phyloP scores from a whole-genome alignment of 768 basidiomycete genomes.

The Nidularia sp. region DNA sequence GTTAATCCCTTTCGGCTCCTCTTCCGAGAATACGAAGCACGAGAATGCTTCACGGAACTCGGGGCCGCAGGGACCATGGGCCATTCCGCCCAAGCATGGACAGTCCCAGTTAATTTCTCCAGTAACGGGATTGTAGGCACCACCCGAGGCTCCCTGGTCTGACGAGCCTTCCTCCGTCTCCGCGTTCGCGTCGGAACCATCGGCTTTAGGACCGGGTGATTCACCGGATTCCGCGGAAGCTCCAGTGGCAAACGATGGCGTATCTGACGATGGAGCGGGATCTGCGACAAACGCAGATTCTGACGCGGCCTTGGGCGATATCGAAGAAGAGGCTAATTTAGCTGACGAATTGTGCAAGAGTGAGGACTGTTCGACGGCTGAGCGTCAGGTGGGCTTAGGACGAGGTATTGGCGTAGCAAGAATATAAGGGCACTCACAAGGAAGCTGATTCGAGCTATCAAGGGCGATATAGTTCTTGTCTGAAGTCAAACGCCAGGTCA shows the following conservation, averaged over 20 bases:
- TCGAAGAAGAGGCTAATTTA: constrained; percentile 8
- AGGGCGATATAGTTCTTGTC: constrained; percentile 39
- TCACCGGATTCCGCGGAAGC: neutral
- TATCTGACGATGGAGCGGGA: constrained; percentile 8
- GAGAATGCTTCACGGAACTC: constrained; percentile 95
- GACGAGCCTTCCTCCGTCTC: constrained; percentile 10
- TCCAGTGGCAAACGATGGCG: neutral
- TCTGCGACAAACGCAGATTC: constrained; percentile 7
- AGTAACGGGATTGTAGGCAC: constrained; percentile 91
- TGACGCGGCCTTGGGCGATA: constrained; percentile 5
- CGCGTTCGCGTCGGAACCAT: neutral
- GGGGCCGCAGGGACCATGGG: constrained; percentile 90
- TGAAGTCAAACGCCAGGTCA: constrained; percentile 44
- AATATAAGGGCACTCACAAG: constrained; percentile 14
- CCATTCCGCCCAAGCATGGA: constrained; percentile 98
- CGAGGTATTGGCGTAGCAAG: neutral
- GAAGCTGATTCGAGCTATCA: constrained; percentile 31
- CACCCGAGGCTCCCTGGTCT: constrained; percentile 19
- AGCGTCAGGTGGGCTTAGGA: constrained; percentile 2
- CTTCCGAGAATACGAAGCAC: constrained; percentile 92
- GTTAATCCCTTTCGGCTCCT: constrained; percentile 95
- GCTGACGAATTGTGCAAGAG: constrained; percentile 1
- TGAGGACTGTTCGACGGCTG: constrained; percentile 11
- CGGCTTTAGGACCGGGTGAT: neutral
- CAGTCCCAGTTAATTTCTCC: constrained; percentile 99